Conservation (phyloP, 139 green algal species). For the Eudorina sp. region DNA sequence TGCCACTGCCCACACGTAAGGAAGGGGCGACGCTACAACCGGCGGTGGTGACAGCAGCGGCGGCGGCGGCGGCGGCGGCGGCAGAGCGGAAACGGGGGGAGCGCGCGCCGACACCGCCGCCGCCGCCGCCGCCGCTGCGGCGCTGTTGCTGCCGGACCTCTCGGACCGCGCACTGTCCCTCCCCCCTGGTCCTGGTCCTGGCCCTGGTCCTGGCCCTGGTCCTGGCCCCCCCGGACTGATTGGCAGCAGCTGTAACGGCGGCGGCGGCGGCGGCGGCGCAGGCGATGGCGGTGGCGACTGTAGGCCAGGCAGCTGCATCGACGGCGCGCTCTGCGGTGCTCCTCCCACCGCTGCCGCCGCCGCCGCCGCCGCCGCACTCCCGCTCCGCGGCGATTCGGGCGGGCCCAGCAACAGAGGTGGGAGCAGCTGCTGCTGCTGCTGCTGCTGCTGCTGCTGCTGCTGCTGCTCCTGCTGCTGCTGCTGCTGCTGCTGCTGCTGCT, state of each 20-base stretch:
- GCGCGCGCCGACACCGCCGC: neutral
- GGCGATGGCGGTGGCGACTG: neutral
- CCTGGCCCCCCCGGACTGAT: neutral
- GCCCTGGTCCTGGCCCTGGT: too few relatives aligned
- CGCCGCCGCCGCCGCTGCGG: neutral
- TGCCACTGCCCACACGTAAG: neutral
- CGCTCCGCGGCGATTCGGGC: neutral
- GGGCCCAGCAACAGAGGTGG: neutral
- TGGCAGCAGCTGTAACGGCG: neutral
- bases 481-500: neutral
- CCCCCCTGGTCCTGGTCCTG: too few relatives aligned
- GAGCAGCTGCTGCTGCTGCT: neutral
- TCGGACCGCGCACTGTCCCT: neutral
- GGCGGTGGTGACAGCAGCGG: neutral
- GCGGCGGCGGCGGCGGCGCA: neutral
- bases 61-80: neutral
- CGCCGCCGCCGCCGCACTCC: neutral
- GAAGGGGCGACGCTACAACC: too few relatives aligned
- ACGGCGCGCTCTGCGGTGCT: neutral
- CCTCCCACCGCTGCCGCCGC: neutral
- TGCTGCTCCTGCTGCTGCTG: neutral
- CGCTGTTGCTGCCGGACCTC: neutral
- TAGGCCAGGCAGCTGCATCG: neutral
- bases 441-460: constrained; percentile 24
- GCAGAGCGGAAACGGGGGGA: neutral